Evolutionary conservation across 2,329 filamentous ascomycete species (phyloP).

Genomic region (Claviceps maximensis): DNA sequence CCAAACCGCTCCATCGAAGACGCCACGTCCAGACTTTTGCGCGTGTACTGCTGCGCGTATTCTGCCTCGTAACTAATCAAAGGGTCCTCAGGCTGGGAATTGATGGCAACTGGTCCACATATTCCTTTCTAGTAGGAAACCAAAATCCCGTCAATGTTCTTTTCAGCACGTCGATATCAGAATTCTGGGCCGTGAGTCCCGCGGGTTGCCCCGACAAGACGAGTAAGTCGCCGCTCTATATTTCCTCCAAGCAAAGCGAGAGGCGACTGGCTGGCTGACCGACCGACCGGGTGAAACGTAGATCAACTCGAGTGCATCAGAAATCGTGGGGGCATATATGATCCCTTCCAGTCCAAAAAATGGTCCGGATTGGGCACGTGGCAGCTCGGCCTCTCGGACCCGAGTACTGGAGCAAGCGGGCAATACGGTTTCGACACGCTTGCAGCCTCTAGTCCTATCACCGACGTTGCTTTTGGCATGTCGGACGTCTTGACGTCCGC

Average conservation of each 20-base stretch:
- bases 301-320: constrained; percentile 38
- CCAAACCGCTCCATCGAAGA: neutral
- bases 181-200: constrained; percentile 54
- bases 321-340: constrained; percentile 46
- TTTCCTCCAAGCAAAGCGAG: neutral
- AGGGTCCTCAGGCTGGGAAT: constrained; percentile 40
- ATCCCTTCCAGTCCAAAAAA: constrained; percentile 36
- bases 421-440: constrained; percentile 47
- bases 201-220: constrained; percentile 34
- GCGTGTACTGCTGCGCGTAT: neutral
- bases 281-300: constrained; percentile 12
- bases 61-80: neutral
- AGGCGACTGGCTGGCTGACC: neutral
- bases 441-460: constrained; percentile 25
- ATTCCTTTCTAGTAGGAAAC: constrained; percentile 39
- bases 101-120: constrained; percentile 61
- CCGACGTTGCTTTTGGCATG: constrained; percentile 26
- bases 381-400: constrained; percentile 43
- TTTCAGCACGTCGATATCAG: constrained; percentile 55
- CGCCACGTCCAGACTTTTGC: too few species aligned
- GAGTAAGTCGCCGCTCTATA: constrained; percentile 25
- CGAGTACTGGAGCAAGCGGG: constrained; percentile 48
- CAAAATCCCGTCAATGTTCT: constrained; percentile 25
- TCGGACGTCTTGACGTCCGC: constrained; percentile 33
- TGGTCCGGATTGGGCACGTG: constrained; percentile 49